Conservation (phyloP, 305 asterid genomes). For the Salvia sclarea region DNA sequence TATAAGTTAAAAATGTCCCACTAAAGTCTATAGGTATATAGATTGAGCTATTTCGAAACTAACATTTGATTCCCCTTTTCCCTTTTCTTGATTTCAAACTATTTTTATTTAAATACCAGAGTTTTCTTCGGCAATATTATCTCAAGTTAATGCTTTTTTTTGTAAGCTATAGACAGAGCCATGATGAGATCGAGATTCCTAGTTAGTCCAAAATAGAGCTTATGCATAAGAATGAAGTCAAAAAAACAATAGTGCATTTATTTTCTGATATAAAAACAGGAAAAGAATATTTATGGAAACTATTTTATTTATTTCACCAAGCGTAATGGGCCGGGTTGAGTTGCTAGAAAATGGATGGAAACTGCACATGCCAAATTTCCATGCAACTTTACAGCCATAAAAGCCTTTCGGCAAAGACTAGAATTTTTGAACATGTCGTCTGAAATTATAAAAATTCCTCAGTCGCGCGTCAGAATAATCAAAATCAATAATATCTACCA, state of each 20-base stretch:
- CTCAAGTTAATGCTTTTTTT: too few relatives aligned
- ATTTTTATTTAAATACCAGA: too few relatives aligned
- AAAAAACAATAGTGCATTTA: not conserved
- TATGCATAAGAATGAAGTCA: too few relatives aligned
- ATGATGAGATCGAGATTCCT: too few relatives aligned
- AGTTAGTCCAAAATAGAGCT: too few relatives aligned
- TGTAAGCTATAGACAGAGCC: too few relatives aligned
- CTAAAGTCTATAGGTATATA: too few relatives aligned
- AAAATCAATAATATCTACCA: too few relatives aligned
- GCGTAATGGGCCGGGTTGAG: not conserved
- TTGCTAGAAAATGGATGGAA: slow-evolving; percentile 4
- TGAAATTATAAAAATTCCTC: not conserved
- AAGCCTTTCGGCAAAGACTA: not conserved
- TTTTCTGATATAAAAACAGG: too few relatives aligned
- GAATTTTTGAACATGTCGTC: not conserved
- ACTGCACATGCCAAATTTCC: slow-evolving; percentile 11
- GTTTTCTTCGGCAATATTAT: too few relatives aligned
- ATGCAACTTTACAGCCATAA: slow-evolving; percentile 23
- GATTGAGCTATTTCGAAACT: not conserved
- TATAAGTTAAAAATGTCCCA: not conserved
- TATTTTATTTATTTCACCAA: not conserved
- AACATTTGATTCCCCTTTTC: not conserved
- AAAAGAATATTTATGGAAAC: too few relatives aligned
- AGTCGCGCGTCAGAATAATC: not conserved
- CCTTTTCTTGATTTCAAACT: not conserved